Conservation (phyloP, 2,329 filamentous ascomycete species). For the Alternaria gansuensis region DNA sequence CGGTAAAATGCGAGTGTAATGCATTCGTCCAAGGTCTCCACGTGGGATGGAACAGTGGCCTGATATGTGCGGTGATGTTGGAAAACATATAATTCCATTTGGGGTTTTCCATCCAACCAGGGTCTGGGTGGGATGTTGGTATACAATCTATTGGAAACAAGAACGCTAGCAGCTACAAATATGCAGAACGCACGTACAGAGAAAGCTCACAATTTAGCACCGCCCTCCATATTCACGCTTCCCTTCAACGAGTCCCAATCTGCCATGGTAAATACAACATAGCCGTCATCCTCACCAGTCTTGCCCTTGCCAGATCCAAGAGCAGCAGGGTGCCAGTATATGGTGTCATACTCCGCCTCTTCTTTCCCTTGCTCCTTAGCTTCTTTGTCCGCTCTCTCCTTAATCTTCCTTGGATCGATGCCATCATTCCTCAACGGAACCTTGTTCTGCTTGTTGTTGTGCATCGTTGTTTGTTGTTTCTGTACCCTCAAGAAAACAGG, state of each 20-base stretch:
- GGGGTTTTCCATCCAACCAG: not conserved
- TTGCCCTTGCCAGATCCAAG: conserved; percentile 46
- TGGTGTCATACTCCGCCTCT: conserved; percentile 53
- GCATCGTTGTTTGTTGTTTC: conserved; percentile 66
- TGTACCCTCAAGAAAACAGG: conserved; percentile 76
- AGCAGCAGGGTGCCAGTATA: conserved; percentile 60
- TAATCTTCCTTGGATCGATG: conserved; percentile 64
- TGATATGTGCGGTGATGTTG: not conserved
- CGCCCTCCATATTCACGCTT: conserved; percentile 34
- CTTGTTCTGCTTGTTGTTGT: conserved; percentile 86
- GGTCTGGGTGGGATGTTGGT: not conserved
- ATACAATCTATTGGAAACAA: not conserved
- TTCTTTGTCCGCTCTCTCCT: conserved; percentile 51
- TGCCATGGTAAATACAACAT: conserved; percentile 65
- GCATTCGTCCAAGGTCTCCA: not conserved
- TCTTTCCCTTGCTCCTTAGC: conserved; percentile 49
- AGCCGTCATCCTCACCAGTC: conserved; percentile 56
- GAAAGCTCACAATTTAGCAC: conserved; percentile 29
- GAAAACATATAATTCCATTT: not conserved
- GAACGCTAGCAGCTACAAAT: conserved; percentile 11
- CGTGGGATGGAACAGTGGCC: not conserved
- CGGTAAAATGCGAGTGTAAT: not conserved
- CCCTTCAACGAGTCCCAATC: conserved; percentile 67
- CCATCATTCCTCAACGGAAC: conserved; percentile 73
- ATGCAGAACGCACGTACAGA: not conserved